Percentiles rank a stretch among this genome's conserved stretches.
Evolutionary conservation across 202 grass and related monocot species (phyloP).

Genomic region (Schoenoplectus tabernaemontani): DNA sequence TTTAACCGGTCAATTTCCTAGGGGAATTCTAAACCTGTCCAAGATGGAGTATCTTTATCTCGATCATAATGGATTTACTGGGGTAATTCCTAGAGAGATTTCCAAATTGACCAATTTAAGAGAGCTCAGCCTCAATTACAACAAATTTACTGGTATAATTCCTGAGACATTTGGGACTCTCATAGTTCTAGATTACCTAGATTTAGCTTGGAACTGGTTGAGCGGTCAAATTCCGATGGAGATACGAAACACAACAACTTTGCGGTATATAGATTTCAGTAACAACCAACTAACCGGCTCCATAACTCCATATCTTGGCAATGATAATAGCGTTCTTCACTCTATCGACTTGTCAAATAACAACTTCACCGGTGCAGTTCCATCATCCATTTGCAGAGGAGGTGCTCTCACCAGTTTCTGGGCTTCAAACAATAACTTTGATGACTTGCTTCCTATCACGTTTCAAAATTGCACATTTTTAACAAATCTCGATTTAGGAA

Average conservation of each 20-base stretch:
- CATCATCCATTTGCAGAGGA: neutral
- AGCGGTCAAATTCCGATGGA: neutral
- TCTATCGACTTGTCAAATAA: neutral
- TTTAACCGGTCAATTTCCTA: neutral
- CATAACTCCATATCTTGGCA: neutral
- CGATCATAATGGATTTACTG: neutral
- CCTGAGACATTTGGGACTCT: neutral
- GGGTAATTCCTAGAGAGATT: neutral
- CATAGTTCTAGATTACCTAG: fast-evolving
- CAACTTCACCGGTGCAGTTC: neutral
- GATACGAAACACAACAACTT: neutral
- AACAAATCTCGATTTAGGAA: too few species aligned
- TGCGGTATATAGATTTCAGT: neutral
- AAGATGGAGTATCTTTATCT: neutral
- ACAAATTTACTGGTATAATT: neutral
- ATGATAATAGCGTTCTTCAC: neutral
- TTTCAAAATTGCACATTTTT: neutral
- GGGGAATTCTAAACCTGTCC: neutral
- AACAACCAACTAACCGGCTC: neutral
- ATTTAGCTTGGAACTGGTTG: neutral
- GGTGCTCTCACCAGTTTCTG: neutral
- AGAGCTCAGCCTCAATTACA: neutral
- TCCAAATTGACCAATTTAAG: neutral
- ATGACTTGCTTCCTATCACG: neutral
- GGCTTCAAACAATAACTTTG: neutral